Conservation (phyloP, 2,329 filamentous ascomycete species). For the Fusarium annulatum region DNA sequence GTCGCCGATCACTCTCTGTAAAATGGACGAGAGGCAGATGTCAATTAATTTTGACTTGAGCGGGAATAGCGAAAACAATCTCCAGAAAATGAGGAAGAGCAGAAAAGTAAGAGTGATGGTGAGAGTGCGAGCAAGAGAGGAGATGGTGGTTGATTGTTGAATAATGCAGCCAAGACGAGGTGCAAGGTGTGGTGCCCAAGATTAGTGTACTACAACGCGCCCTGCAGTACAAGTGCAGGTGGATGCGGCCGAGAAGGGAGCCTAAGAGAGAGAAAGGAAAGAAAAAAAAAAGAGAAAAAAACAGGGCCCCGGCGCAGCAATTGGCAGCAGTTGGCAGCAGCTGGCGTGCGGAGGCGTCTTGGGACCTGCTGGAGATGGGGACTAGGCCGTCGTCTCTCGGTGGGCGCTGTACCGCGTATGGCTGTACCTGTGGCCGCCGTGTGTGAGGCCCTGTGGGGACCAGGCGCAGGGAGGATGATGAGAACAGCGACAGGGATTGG, state of each 20-base stretch:
- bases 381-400: slow-evolving; percentile 5
- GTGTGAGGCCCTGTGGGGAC: slow-evolving; percentile 42
- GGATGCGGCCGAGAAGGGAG: slow-evolving; percentile 3
- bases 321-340: slow-evolving; percentile 34
- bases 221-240: slow-evolving; percentile 3
- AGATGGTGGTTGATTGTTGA: slow-evolving; percentile 27
- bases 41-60: slow-evolving; percentile 28
- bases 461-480: slow-evolving; percentile 43
- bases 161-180: slow-evolving; percentile 39
- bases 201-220: slow-evolving; percentile 6
- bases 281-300: neutral
- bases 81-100: slow-evolving; percentile 12
- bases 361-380: slow-evolving; percentile 20
- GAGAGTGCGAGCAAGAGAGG: slow-evolving; percentile 7
- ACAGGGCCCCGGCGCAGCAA: slow-evolving; percentile 12
- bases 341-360: slow-evolving; percentile 32
- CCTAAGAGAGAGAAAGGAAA: neutral
- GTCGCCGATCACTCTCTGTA: slow-evolving; percentile 27
- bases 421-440: slow-evolving; percentile 25
- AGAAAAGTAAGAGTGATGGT: slow-evolving; percentile 19
- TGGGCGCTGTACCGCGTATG: slow-evolving; percentile 17
- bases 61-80: slow-evolving; percentile 3
- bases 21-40: slow-evolving; percentile 18
- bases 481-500: slow-evolving; percentile 47
- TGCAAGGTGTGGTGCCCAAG: slow-evolving; percentile 22